Evolutionary conservation across 192 early-diverging fungal genomes (phyloP).

Genomic region (Geranomyces michiganensis): DNA sequence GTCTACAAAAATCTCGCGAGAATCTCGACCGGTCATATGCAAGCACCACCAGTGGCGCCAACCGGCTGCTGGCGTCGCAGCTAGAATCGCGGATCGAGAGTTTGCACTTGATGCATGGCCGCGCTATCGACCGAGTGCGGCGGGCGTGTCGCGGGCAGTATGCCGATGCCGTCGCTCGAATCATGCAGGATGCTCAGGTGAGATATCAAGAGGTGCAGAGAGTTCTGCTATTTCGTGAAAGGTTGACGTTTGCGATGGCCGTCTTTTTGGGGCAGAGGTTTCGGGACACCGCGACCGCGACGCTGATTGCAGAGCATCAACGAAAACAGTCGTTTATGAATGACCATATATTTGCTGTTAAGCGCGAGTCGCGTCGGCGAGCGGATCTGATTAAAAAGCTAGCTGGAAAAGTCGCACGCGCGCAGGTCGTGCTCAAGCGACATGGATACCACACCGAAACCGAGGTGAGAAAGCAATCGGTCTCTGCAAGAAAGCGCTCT

Average conservation of each 20-base stretch:
- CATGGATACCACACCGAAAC: conserved; percentile 1
- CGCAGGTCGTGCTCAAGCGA: neutral
- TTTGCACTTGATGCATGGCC: neutral
- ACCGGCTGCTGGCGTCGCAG: neutral
- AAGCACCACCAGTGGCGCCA: neutral
- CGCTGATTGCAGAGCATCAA: neutral
- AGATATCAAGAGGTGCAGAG: no score
- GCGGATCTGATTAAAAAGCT: neutral
- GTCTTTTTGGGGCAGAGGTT: no score
- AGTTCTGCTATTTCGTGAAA: no score
- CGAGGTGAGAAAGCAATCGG: neutral
- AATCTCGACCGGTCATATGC: conserved; percentile 1
- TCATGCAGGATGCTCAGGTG: conserved; percentile 13
- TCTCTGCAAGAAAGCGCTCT: no score
- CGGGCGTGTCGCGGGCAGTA: conserved; percentile 4
- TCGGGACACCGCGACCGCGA: neutral
- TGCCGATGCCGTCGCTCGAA: conserved; percentile 1
- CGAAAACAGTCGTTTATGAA: neutral
- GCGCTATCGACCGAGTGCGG: conserved; percentile 1
- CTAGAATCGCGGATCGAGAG: neutral
- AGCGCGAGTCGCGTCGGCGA: conserved; percentile 6
- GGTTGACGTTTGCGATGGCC: no score
- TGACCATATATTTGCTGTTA: conserved; percentile 7
- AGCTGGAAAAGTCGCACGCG: neutral
- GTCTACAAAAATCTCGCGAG: neutral